Evolutionary conservation across 306 rosid genomes (phyloP), one percentile per base, ranked within the genome.

Genomic region (Gynostemma pentaphyllum): DNA sequence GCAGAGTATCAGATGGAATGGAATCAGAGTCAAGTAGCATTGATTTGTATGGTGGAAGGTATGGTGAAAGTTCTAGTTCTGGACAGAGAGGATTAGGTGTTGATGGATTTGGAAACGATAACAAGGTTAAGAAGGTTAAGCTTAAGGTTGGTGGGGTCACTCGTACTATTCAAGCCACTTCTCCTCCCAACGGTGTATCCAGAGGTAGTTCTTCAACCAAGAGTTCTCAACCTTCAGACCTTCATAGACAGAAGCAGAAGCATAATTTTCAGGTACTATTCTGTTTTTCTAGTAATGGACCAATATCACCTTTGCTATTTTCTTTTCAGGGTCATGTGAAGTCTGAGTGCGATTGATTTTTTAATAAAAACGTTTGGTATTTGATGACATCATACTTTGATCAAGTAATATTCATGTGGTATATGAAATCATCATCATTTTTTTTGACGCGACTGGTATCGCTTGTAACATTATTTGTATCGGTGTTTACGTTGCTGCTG

Each of bases 131-230:
- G 68, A 92, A 84, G 78, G 87, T 88, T 59, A 92, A 86, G 73
- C 96, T 92, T 62, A 92, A 74, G 83, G 94, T 88, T 68, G 78
- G 94, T 28, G 95, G 96, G 34, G 87, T 79, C 54, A 86, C 81
- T 0, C 83, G 84, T 9, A 86, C 96, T 30, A 84, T 86, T 80
- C 84, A 82, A 81, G 82, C 95, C 59, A 86, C 83, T 70, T 76
- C 94, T 51, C 64, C 81, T 45, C 77, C 85, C 41, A 91, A 85
- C 54, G 94, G 90, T 28, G 75, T 79, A 26, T 54, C 81, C 0
- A 85, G 80, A 64, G 78, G 70, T 42, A 85, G 69, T 11, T 67
- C 70, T 23, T 72, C 81, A 45, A n/a, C 48, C 12, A 87, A 81
- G 81, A 76, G 65, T 63, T 72, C 86, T 70, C 80, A 74, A 11